Evolutionary conservation across 768 basidiomycete genomes (phyloP).

Genomic region (Lactifluus volemus): DNA sequence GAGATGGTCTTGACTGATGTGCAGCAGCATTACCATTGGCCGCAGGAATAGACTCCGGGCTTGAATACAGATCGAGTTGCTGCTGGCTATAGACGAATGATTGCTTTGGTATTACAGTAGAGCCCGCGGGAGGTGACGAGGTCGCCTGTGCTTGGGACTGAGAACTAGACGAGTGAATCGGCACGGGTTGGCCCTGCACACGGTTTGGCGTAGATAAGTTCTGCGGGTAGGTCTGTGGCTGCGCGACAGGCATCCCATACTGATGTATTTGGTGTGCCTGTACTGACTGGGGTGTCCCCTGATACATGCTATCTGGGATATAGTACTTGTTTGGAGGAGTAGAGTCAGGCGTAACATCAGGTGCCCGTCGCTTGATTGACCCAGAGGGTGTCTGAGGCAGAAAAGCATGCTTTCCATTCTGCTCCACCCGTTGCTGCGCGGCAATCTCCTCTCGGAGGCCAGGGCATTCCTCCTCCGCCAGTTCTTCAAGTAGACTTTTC

Average conservation of each 20-base stretch:
- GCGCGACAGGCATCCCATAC: slow-evolving; percentile 12
- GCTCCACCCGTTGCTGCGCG: slow-evolving; percentile 31
- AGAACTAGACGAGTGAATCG: slow-evolving; percentile 6
- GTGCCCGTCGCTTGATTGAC: slow-evolving; percentile 16
- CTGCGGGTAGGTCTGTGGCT: slow-evolving; percentile 17
- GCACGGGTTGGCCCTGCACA: slow-evolving; percentile 11
- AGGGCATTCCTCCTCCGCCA: slow-evolving; percentile 48
- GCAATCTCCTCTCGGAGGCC: slow-evolving; percentile 49
- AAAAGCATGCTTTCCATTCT: background rate
- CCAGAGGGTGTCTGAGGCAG: slow-evolving; percentile 15
- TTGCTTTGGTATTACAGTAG: background rate
- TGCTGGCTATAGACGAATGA: slow-evolving; percentile 8
- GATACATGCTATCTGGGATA: slow-evolving; percentile 12
- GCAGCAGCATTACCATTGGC: slow-evolving; percentile 20
- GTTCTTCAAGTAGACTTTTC: slow-evolving; percentile 47
- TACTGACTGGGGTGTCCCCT: slow-evolving; percentile 1
- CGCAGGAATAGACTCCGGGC: background rate
- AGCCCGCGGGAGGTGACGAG: slow-evolving; percentile 2
- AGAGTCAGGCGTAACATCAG: slow-evolving; percentile 14
- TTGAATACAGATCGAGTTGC: slow-evolving; percentile 6
- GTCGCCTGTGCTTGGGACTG: slow-evolving; percentile 2
- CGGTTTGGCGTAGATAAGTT: slow-evolving; percentile 18
- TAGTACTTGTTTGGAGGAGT: slow-evolving; percentile 19
- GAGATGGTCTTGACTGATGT: slow-evolving; percentile 18
- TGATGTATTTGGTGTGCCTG: slow-evolving; percentile 7